Percentiles rank a stretch among this genome's conserved stretches.
Conservation (phyloP, 768 basidiomycete genomes). For the Tulasnella sp. region DNA sequence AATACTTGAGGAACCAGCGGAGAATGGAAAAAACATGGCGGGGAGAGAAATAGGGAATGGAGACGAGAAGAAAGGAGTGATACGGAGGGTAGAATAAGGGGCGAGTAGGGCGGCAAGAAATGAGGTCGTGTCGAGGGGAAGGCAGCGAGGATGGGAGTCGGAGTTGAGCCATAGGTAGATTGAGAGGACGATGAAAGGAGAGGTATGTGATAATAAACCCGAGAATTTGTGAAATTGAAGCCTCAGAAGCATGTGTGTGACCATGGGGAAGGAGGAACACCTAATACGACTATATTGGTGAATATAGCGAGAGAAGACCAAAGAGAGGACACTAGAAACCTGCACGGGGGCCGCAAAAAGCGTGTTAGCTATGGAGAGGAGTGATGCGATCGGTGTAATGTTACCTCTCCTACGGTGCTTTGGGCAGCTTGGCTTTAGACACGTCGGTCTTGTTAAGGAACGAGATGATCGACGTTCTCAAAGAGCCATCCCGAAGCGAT, state of each 20-base stretch:
- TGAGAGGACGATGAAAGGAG: not conserved
- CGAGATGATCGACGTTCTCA: slow-evolving; percentile 39
- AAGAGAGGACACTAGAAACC: not conserved
- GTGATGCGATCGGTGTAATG: slow-evolving; percentile 45
- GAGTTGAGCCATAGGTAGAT: too few species aligned
- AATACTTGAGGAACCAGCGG: not conserved
- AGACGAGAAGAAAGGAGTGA: not conserved
- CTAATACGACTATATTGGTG: not conserved
- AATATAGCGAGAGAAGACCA: not conserved
- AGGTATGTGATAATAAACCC: not conserved
- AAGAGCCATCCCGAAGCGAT: slow-evolving; percentile 73
- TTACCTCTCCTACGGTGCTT: slow-evolving; percentile 38
- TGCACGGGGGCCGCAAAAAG: too few species aligned
- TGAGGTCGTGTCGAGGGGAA: too few species aligned
- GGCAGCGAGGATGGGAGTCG: too few species aligned
- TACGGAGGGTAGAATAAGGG: not conserved
- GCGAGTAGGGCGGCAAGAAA: not conserved
- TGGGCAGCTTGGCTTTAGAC: slow-evolving; percentile 41
- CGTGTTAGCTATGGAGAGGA: too few species aligned
- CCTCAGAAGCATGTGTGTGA: not conserved
- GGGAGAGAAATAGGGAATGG: too few species aligned
- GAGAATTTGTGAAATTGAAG: too few species aligned
- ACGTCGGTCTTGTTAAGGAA: slow-evolving; percentile 36
- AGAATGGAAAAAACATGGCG: not conserved
- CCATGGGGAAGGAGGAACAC: not conserved